Percentiles rank a stretch among this genome's conserved stretches.
Evolutionary conservation across 352 stramenopile genomes (phyloP).

Genomic region (Phytophthora tubulina): DNA sequence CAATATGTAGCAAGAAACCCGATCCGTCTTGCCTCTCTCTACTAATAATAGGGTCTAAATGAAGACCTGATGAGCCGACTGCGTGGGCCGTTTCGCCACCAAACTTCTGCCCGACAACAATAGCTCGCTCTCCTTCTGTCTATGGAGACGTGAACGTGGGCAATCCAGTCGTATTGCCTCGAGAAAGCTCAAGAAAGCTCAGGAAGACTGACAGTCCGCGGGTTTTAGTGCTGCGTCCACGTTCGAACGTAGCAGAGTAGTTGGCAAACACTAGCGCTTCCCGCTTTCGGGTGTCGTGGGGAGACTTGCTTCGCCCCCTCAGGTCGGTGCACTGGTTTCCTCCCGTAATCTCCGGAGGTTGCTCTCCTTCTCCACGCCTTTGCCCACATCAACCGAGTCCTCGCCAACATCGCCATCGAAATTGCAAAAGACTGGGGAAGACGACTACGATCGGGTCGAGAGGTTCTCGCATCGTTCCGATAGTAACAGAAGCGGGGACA

Average conservation of each 20-base stretch:
- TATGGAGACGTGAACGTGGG: constrained; percentile 29
- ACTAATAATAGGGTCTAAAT: constrained; percentile 23
- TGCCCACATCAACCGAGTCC: constrained; percentile 25
- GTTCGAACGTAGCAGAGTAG: constrained; percentile 3
- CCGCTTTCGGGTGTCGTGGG: constrained; percentile 26
- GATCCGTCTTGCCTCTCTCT: constrained; percentile 4
- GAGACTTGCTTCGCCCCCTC: constrained; percentile 30
- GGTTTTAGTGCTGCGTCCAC: neutral
- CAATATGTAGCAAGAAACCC: neutral
- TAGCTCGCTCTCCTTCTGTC: constrained; percentile 29
- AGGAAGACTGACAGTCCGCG: constrained; percentile 1
- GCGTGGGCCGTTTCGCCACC: constrained; percentile 32
- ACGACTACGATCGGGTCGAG: constrained; percentile 27
- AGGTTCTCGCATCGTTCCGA: constrained; percentile 40
- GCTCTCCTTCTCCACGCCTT: constrained; percentile 40
- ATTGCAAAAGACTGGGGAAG: constrained; percentile 16
- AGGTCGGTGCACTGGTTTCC: constrained; percentile 25
- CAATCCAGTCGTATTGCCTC: constrained; percentile 33
- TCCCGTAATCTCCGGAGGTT: constrained; percentile 33
- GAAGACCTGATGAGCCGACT: neutral
- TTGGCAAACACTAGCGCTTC: constrained; percentile 5
- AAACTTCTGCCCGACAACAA: constrained; percentile 32
- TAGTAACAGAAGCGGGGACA: constrained; percentile 29
- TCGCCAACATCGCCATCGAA: constrained; percentile 7
- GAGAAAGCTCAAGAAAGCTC: constrained; percentile 10